Evolutionary conservation across 495 filamentous ascomycete species (phyloP).

Genomic region (Parathielavia appendiculata): DNA sequence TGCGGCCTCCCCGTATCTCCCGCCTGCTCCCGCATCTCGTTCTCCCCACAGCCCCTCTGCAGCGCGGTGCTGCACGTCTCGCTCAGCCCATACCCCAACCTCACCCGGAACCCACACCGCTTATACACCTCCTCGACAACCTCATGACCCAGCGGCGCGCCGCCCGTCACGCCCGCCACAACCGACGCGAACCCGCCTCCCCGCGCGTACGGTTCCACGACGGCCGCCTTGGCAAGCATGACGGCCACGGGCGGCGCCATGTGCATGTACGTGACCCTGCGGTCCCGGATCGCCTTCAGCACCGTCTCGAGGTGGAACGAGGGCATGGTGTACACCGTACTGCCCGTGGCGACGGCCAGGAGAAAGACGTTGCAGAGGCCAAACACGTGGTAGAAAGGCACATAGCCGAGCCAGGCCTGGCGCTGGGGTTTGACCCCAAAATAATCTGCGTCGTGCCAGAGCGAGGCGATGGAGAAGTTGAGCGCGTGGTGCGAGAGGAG

Average conservation of each 20-base stretch:
- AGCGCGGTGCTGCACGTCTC: conserved; percentile 61
- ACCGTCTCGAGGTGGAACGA: conserved; percentile 54
- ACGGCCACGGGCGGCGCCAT: conserved; percentile 68
- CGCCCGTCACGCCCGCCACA: conserved; percentile 41
- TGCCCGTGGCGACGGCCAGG: conserved; percentile 52
- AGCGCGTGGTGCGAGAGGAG: conserved; percentile 59
- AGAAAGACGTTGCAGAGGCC: conserved; percentile 44
- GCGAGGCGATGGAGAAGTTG: conserved; percentile 27
- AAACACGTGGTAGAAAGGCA: conserved; percentile 37
- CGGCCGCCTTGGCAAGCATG: conserved; percentile 57
- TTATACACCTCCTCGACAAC: conserved; percentile 58
- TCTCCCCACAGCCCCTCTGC: conserved; percentile 49
- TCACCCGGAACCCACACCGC: conserved; percentile 60
- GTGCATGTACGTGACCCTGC: conserved; percentile 54
- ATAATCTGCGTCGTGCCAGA: conserved; percentile 37
- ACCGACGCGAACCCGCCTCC: conserved; percentile 40
- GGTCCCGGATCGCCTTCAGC: conserved; percentile 48
- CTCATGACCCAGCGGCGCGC: conserved; percentile 61
- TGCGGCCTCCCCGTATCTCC: conserved; percentile 57
- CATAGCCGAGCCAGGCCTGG: conserved; percentile 49
- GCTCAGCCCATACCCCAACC: conserved; percentile 67
- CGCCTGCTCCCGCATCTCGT: conserved; percentile 53
- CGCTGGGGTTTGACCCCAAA: conserved; percentile 35
- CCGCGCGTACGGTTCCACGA: conserved; percentile 54
- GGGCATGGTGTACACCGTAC: conserved; percentile 55